A percentile compares a stretch with the other conserved stretches of the same genome.
Evolutionary conservation across 2,329 filamentous ascomycete species (phyloP).

Genomic region (Pestalotiopsis sp.): DNA sequence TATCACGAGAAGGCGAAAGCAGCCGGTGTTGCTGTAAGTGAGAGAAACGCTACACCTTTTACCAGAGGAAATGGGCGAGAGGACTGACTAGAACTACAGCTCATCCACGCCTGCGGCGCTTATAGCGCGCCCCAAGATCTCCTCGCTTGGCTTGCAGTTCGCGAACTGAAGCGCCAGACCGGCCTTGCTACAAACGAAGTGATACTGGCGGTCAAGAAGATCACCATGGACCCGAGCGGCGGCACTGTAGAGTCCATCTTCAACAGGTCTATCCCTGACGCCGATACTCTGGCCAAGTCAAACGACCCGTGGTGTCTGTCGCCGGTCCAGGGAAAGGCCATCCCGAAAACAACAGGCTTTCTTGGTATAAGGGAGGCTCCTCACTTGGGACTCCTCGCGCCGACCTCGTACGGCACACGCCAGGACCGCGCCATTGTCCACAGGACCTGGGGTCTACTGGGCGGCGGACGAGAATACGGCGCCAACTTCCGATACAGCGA

Average conservation of each 20-base stretch:
- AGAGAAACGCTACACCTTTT: background rate
- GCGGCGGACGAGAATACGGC: conserved; percentile 18
- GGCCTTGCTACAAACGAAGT: conserved; percentile 20
- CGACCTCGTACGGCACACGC: conserved; percentile 15
- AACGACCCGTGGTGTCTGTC: conserved; percentile 21
- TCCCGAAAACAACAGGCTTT: conserved; percentile 12
- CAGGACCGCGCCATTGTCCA: conserved; percentile 22
- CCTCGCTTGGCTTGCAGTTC: conserved; percentile 17
- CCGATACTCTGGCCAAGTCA: conserved; percentile 6
- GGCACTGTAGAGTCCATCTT: conserved; percentile 20
- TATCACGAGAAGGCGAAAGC: conserved; percentile 24
- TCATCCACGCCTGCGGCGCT: conserved; percentile 23
- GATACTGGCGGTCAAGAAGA: conserved; percentile 17
- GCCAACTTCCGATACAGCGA: conserved; percentile 23
- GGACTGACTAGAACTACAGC: conserved; percentile 16
- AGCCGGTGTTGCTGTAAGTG: conserved; percentile 21
- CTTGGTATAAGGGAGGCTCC: conserved; percentile 19
- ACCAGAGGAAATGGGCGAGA: background rate
- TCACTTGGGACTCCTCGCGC: conserved; percentile 18
- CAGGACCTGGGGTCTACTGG: conserved; percentile 24
- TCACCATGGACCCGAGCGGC: conserved; percentile 18
- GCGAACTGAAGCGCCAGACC: conserved; percentile 15
- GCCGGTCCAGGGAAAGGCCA: conserved; percentile 10
- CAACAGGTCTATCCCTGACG: conserved; percentile 11
- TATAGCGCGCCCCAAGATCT: conserved; percentile 20